A percentile compares a stretch with the other conserved stretches of the same genome.
phyloP scores from a whole-genome alignment of 164 flowering plant genomes.

The Euptelea pleiosperma region DNA sequence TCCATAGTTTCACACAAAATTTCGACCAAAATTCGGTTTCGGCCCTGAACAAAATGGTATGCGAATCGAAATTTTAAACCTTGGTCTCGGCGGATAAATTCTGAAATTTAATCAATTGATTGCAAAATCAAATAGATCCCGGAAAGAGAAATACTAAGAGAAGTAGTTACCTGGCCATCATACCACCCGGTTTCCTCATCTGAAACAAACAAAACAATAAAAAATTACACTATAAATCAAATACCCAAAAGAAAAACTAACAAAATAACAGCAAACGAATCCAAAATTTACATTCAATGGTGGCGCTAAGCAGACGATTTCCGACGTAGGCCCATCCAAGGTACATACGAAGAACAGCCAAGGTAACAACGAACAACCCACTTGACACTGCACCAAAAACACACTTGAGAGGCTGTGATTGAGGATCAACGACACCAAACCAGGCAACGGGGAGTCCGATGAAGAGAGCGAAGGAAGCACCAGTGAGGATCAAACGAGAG shows the following conservation, averaged over 20 bases:
- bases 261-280: not conserved
- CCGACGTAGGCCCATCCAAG: slow-evolving; percentile 98
- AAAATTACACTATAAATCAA: not conserved
- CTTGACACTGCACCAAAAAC: slow-evolving; percentile 54
- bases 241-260: slow-evolving; percentile 1
- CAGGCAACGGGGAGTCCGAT: slow-evolving; percentile 83
- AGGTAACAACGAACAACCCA: slow-evolving; percentile 61
- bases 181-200: slow-evolving; percentile 99
- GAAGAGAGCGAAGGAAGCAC: slow-evolving; percentile 55
- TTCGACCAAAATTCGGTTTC: too few relatives aligned
- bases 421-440: slow-evolving; percentile 56
- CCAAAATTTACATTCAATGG: slow-evolving; percentile 71
- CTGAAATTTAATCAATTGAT: too few relatives aligned
- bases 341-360: slow-evolving; percentile 86
- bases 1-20: too few relatives aligned
- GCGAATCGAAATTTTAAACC: too few relatives aligned
- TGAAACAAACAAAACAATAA: slow-evolving; percentile 22
- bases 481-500: slow-evolving; percentile 49
- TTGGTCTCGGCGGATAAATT: too few relatives aligned
- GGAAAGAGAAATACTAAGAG: not conserved
- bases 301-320: slow-evolving; percentile 88
- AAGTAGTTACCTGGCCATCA: slow-evolving; percentile 86
- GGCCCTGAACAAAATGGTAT: too few relatives aligned
- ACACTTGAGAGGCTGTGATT: slow-evolving; percentile 47
- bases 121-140: too few relatives aligned